Conservation (phyloP, 2,329 filamentous ascomycete species). For the Tolypocladium tropicale region DNA sequence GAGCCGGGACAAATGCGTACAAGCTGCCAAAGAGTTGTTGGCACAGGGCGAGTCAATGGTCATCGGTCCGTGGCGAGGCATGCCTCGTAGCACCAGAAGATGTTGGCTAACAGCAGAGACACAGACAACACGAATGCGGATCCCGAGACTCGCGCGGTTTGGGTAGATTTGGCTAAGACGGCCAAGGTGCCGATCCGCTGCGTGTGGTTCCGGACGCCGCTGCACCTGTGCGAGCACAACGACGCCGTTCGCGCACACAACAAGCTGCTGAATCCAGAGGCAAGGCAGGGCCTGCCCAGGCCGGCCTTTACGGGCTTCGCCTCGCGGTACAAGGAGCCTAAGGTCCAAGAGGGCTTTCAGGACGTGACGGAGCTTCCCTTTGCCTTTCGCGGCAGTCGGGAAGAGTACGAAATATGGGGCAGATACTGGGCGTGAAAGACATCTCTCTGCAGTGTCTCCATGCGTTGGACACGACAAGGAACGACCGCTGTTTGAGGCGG, state of each 20-base stretch:
- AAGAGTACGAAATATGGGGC: conserved; percentile 62
- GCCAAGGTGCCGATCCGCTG: conserved; percentile 69
- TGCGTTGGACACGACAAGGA: neutral
- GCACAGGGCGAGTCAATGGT: conserved; percentile 57
- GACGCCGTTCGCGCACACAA: conserved; percentile 70
- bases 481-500: too few relatives aligned
- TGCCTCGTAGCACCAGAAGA: conserved; percentile 1
- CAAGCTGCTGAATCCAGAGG: conserved; percentile 70
- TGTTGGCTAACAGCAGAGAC: conserved; percentile 5
- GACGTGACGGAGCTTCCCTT: conserved; percentile 73
- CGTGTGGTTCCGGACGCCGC: conserved; percentile 68
- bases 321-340: conserved; percentile 63
- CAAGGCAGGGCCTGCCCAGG: conserved; percentile 59
- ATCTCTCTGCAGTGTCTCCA: too few relatives aligned
- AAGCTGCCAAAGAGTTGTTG: conserved; percentile 58
- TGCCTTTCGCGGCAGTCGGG: conserved; percentile 57
- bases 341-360: conserved; percentile 67
- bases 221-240: conserved; percentile 72
- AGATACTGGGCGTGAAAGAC: conserved; percentile 59
- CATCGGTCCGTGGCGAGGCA: conserved; percentile 51
- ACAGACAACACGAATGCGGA: conserved; percentile 95
- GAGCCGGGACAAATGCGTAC: conserved; percentile 58
- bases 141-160: conserved; percentile 62
- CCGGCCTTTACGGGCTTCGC: conserved; percentile 72
- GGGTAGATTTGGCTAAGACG: conserved; percentile 65